phyloP scores from a whole-genome alignment of 768 basidiomycete genomes.

The Pleurotus ostreatus region DNA sequence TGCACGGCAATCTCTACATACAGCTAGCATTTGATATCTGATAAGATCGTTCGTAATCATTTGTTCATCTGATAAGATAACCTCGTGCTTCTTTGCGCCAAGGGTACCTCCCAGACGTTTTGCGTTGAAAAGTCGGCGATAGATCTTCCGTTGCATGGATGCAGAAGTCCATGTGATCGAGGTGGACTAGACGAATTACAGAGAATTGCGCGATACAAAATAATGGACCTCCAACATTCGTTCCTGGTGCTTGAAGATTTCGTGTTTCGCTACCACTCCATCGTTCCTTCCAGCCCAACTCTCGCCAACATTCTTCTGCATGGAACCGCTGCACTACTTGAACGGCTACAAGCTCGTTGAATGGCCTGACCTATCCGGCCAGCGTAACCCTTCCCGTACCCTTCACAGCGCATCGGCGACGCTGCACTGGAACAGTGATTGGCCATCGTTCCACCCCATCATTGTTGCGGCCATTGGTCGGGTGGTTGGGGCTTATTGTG shows the following conservation, averaged over 20 bases:
- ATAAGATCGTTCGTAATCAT: conserved; percentile 1
- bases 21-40: conserved; percentile 5
- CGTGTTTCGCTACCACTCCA: too few relatives aligned
- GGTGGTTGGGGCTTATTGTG: conserved; percentile 26
- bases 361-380: conserved; percentile 27
- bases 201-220: not conserved
- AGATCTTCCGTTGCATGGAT: not conserved
- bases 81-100: conserved; percentile 1
- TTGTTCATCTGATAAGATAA: conserved; percentile 8
- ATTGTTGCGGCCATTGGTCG: conserved; percentile 21
- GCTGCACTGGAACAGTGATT: not conserved
- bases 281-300: too few relatives aligned
- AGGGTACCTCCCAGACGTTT: not conserved
- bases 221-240: too few relatives aligned
- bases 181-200: too few relatives aligned
- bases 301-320: not conserved
- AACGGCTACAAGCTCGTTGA: conserved; percentile 25
- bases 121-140: too few relatives aligned
- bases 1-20: too few relatives aligned
- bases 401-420: not conserved
- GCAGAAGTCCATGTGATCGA: conserved; percentile 1
- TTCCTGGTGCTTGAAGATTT: too few relatives aligned
- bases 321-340: conserved; percentile 11
- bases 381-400: conserved; percentile 14
- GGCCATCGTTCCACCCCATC: conserved; percentile 4